Evolutionary conservation across 1,284 basidiomycete species (phyloP), one percentile per base, ranked within the genome.

Genomic region (Paramarasmius palmivorus): DNA sequence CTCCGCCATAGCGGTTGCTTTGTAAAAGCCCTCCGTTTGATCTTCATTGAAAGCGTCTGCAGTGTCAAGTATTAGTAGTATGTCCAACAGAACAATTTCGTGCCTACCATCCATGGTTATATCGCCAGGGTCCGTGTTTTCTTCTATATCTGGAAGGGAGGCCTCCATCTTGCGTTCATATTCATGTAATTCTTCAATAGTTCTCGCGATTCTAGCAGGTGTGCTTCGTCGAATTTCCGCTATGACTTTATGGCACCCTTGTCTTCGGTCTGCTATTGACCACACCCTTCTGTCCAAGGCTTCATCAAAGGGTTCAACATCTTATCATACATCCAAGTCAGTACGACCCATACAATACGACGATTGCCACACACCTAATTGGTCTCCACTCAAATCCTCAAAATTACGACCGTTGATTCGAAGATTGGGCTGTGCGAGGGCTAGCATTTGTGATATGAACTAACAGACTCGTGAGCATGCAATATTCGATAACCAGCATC

Each of bases 291-390:
- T 73, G 63, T 92, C 90, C 36, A 92, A 76, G 1, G 79, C 82
- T 67, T 93, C 91, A 63, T 93, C 90, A 63, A 92, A 93, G 4
- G 83, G 78, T 62, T 92, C 89, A 55, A 82, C 81, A 22, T 87
- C 88, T 90, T 60, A n/a, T n/a, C 34, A 42, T 42, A 37, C 17
- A 29, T 29, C 39, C 52, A 26, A 20, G 39, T 45, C 26, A 54
- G 35, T n/a, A 15, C 29, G 22, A 15, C 12, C n/a, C 45, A 12
- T 14, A 22, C 19, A 8, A 29, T 40, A 29, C 22, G 34, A 20
- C 23, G 29, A n/a, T n/a, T n/a, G 22, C 19, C 17, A 58, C 71
- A 50, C 47, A 83, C 86, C 82, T 55, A 79, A 74, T 57, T 81
- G 80, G 37, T 75, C 73, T 46, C 82, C 75, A 50, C 81, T 75